These are phyloP conservation scores for Asparagopsis taxiformis DNA, from an alignment of 31 red algal genomes.

Conservation along the genomic window DNA sequence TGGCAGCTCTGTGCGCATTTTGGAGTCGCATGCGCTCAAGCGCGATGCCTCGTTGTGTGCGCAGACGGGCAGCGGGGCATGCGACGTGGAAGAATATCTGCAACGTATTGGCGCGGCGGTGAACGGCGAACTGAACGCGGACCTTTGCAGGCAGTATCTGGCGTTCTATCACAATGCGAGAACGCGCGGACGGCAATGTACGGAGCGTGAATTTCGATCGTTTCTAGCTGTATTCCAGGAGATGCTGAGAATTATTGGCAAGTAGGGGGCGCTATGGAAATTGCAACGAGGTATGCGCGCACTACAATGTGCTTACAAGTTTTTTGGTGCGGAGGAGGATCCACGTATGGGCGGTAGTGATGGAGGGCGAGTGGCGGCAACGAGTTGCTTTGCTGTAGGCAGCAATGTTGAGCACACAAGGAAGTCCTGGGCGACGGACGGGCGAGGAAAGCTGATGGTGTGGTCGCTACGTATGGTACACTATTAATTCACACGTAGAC, in stretches of 20 bases:
- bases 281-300: too few species aligned
- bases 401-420: too few species aligned
- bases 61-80: slow-evolving; percentile 3
- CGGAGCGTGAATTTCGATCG: slow-evolving; percentile 47
- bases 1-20: slow-evolving; percentile 38
- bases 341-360: too few species aligned
- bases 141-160: slow-evolving; percentile 48
- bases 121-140: slow-evolving; percentile 11
- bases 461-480: too few species aligned
- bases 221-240: slow-evolving; percentile 60
- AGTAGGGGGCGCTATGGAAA: background rate
- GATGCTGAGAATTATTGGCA: slow-evolving; percentile 30
- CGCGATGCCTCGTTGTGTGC: slow-evolving; percentile 29
- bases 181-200: slow-evolving; percentile 27
- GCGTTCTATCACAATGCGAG: slow-evolving; percentile 50
- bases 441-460: too few species aligned
- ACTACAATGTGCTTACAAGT: too few species aligned
- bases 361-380: too few species aligned
- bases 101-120: slow-evolving; percentile 8
- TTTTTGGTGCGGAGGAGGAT: too few species aligned
- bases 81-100: slow-evolving; percentile 42
- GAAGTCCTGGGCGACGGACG: too few species aligned
- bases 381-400: too few species aligned
- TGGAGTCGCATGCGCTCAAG: slow-evolving; percentile 39
- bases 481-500: too few species aligned